phyloP scores from a whole-genome alignment of 768 basidiomycete genomes.

The Saitozyma podzolica region DNA sequence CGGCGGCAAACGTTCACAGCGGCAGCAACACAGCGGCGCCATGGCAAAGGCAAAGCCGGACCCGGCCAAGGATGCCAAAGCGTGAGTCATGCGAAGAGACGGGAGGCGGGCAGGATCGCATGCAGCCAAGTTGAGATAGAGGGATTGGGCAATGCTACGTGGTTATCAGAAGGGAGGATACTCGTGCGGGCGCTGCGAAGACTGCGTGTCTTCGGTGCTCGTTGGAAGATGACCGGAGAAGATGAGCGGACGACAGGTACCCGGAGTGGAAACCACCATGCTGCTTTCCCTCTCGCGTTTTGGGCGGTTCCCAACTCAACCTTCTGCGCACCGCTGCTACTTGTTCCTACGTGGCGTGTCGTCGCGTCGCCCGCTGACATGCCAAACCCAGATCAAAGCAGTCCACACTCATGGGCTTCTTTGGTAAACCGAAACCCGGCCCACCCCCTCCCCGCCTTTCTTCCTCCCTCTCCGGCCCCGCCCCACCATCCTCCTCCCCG shows the following conservation, averaged over 20 bases:
- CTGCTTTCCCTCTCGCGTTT: no score
- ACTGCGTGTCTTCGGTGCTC: no score
- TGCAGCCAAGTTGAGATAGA: neutral
- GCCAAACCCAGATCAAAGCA: conserved; percentile 35
- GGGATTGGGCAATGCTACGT: neutral
- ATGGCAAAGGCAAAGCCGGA: conserved; percentile 29
- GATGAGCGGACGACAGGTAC: no score
- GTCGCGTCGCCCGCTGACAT: neutral
- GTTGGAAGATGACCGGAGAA: no score
- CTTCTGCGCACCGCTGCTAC: no score
- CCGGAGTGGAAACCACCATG: no score
- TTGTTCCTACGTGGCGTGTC: no score
- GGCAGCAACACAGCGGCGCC: neutral
- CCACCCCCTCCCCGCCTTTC: conserved; percentile 22
- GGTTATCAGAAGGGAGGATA: no score
- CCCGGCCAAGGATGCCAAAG: conserved; percentile 26
- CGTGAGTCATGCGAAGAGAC: conserved; percentile 11
- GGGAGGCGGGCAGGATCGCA: neutral
- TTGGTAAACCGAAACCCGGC: conserved; percentile 42
- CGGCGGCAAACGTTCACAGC: no score
- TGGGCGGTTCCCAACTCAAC: no score
- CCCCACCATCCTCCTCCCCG: conserved; percentile 21
- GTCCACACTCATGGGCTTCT: conserved; percentile 51
- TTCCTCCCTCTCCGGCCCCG: conserved; percentile 3
- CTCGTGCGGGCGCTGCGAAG: no score